These are phyloP conservation scores for Termitomyces titanicus DNA, from an alignment of 768 basidiomycete species.

Conservation along the genomic window DNA sequence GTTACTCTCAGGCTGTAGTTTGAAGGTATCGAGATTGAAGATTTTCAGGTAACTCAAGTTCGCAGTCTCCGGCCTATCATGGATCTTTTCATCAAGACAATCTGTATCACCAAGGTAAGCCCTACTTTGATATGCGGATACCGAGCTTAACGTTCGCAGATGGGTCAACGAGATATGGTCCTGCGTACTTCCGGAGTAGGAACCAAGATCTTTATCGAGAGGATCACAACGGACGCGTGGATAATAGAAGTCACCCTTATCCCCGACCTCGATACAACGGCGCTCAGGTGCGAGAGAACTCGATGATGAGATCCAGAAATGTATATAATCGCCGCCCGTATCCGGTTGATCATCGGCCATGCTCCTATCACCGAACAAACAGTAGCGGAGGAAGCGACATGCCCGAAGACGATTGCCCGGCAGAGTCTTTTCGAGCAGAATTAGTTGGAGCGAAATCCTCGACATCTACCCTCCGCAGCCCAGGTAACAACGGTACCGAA, in stretches of 20 bases:
- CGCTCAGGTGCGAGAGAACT: background rate
- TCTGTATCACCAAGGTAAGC: background rate
- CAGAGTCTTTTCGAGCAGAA: background rate
- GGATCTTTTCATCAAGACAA: background rate
- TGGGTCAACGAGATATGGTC: background rate
- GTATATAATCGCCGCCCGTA: background rate
- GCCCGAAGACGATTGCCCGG: background rate
- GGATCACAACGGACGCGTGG: background rate
- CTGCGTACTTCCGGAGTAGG: background rate
- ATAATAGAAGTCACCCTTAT: background rate
- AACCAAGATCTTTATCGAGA: background rate
- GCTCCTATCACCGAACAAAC: background rate
- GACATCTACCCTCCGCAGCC: background rate
- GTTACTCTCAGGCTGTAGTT: background rate
- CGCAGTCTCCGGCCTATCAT: background rate
- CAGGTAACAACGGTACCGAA: background rate
- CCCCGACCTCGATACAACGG: background rate
- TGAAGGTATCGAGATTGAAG: background rate
- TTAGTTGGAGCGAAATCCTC: background rate
- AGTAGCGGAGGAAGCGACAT: background rate
- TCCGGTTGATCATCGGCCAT: background rate
- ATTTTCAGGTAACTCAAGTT: background rate
- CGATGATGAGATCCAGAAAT: background rate
- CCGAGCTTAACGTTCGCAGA: background rate
- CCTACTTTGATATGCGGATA: too few relatives aligned